Evolutionary conservation across 225 moss, liverwort and hornwort genomes (phyloP).

Genomic region (Marchantia paleacea): DNA sequence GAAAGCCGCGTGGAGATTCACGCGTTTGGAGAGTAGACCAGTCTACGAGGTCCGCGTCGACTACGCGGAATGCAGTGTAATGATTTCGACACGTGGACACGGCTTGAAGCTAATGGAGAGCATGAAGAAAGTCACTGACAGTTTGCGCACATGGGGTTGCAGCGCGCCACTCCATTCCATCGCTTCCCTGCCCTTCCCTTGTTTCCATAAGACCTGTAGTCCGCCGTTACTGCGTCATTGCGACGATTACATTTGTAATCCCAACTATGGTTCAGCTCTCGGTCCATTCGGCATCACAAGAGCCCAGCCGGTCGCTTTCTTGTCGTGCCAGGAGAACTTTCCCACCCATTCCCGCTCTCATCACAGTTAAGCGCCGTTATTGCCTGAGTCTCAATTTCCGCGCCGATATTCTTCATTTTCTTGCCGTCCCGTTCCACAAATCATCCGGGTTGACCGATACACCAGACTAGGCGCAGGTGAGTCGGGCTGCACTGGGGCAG

Average conservation of each 20-base stretch:
- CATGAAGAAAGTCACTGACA: not conserved
- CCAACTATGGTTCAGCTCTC: too few species aligned
- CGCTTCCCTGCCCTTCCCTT: not conserved
- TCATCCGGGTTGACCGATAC: not conserved
- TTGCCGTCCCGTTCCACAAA: not conserved
- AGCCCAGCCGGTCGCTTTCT: not conserved
- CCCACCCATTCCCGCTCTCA: not conserved
- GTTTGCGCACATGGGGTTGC: not conserved
- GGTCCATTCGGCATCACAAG: not conserved
- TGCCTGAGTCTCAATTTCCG: too few species aligned
- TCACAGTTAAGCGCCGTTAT: not conserved
- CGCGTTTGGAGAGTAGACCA: slow-evolving; percentile 12
- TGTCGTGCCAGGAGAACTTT: not conserved
- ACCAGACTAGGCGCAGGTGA: not conserved
- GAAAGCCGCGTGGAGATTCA: slow-evolving; percentile 12
- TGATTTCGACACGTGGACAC: not conserved
- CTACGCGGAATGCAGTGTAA: slow-evolving; percentile 13
- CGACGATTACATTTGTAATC: not conserved
- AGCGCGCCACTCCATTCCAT: not conserved
- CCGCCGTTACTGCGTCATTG: not conserved
- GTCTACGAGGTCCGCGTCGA: not conserved
- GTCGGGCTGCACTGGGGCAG: not conserved
- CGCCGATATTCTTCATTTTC: not conserved
- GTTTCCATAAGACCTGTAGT: not conserved
- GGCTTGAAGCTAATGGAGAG: not conserved